Percentiles rank a stretch among this genome's conserved stretches.
Conservation (phyloP, 495 filamentous ascomycete genomes). For the Rhizodiscina lignyota region DNA sequence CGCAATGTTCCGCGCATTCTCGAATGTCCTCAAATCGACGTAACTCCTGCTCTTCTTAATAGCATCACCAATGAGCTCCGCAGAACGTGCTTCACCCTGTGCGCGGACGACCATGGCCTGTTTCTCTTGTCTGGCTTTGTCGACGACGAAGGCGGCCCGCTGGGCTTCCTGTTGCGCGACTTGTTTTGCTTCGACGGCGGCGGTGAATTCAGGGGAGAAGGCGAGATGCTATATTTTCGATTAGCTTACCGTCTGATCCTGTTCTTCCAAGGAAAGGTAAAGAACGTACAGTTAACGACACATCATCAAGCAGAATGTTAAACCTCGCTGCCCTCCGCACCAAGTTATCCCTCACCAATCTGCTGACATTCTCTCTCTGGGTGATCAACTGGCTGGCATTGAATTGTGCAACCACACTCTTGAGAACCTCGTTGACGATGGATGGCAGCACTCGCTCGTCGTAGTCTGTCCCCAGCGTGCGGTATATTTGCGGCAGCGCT, state of each 20-base stretch:
- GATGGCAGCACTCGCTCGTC: constrained; percentile 93
- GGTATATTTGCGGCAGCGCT: constrained; percentile 88
- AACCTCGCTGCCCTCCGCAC: constrained; percentile 82
- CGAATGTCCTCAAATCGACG: constrained; percentile 90
- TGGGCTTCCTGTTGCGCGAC: constrained; percentile 98
- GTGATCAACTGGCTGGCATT: constrained; percentile 97
- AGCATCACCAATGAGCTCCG: constrained; percentile 93
- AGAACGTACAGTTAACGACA: constrained; percentile 76
- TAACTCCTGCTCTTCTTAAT: constrained; percentile 99
- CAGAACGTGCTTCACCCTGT: constrained; percentile 96
- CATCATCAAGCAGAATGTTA: constrained; percentile 95
- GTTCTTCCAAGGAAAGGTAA: not conserved
- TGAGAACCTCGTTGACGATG: constrained; percentile 96
- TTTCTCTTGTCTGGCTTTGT: constrained; percentile 98
- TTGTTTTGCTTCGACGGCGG: constrained; percentile 96
- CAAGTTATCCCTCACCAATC: constrained; percentile 82
- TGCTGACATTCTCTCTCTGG: constrained; percentile 89
- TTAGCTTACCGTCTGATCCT: not conserved
- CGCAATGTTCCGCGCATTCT: constrained; percentile 85
- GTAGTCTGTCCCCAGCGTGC: constrained; percentile 88
- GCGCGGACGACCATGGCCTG: constrained; percentile 96
- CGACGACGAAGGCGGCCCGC: constrained; percentile 90
- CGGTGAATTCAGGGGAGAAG: constrained; percentile 98
- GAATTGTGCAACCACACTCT: constrained; percentile 98
- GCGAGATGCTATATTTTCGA: constrained; percentile 61